A percentile compares a stretch with the other conserved stretches of the same genome.
These are phyloP conservation scores for Aspergillus brunneoviolaceus DNA, from an alignment of 2,329 filamentous ascomycete genomes.

Conservation along the genomic window DNA sequence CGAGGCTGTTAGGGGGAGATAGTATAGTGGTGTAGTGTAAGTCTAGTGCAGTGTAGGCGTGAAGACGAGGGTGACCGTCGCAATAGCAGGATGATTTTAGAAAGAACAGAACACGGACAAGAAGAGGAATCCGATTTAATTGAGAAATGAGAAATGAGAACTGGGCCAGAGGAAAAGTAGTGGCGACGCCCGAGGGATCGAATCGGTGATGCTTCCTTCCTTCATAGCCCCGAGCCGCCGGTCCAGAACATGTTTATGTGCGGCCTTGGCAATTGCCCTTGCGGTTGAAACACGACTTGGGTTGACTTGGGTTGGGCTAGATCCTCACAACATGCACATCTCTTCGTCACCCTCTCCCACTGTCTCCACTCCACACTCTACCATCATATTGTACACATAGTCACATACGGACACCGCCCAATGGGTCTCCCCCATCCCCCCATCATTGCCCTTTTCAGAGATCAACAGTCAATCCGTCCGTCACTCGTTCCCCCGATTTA, in stretches of 20 bases:
- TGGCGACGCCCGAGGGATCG: constrained; percentile 14
- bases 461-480: too few relatives aligned
- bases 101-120: not conserved
- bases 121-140: not conserved
- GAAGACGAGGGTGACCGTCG: too few relatives aligned
- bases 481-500: not conserved
- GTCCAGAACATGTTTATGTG: constrained; percentile 16
- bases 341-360: not conserved
- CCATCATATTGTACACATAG: not conserved
- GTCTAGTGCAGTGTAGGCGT: too few relatives aligned
- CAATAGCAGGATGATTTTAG: not conserved
- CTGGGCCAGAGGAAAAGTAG: not conserved
- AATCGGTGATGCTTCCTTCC: constrained; percentile 20
- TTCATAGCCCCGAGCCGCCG: constrained; percentile 13
- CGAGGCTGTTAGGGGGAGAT: not conserved
- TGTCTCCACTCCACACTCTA: not conserved
- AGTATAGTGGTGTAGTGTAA: not conserved
- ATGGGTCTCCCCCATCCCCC: not conserved
- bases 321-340: not conserved
- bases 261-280: constrained; percentile 21
- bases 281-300: too few relatives aligned
- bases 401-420: not conserved
- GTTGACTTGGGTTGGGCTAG: not conserved
- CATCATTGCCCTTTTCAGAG: not conserved
- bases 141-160: not conserved